Conservation (phyloP, 1,284 basidiomycete genomes). For the Ceratobasidium sp. region DNA sequence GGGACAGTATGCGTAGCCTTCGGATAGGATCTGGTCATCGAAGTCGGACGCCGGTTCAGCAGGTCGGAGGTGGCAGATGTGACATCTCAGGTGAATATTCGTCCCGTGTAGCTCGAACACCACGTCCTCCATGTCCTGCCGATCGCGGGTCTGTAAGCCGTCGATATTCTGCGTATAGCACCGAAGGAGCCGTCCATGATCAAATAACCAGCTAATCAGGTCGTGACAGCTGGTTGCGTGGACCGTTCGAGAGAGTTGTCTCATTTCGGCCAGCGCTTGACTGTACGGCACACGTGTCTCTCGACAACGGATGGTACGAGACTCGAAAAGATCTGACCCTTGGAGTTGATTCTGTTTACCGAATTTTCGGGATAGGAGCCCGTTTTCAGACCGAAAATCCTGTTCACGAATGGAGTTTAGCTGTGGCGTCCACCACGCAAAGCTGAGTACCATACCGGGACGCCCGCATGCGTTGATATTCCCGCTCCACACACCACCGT, state of each 20-base stretch:
- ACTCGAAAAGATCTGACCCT: constrained; percentile 24
- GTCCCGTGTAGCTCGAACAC: constrained; percentile 26
- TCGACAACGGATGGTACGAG: neutral
- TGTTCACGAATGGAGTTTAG: too few relatives aligned
- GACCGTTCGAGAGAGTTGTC: neutral
- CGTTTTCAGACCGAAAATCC: constrained; percentile 23
- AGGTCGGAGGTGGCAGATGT: neutral
- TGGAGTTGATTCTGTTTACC: neutral
- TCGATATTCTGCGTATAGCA: constrained; percentile 33
- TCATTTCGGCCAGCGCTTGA: neutral
- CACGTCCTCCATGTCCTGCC: neutral
- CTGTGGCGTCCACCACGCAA: too few relatives aligned
- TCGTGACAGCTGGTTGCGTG: neutral
- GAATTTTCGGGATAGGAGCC: neutral
- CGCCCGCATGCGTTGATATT: constrained; percentile 13
- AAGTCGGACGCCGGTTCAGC: neutral
- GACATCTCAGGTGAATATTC: neutral
- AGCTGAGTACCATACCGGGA: constrained; percentile 4
- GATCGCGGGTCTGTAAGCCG: constrained; percentile 19
- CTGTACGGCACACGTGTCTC: neutral
- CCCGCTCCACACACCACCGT: constrained; percentile 29
- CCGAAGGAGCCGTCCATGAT: neutral
- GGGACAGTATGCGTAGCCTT: neutral
- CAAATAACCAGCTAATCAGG: neutral
- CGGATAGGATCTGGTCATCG: neutral